Base-by-base conservation (phyloP, 305 asterid genomes). In the Salvia sclarea region DNA sequence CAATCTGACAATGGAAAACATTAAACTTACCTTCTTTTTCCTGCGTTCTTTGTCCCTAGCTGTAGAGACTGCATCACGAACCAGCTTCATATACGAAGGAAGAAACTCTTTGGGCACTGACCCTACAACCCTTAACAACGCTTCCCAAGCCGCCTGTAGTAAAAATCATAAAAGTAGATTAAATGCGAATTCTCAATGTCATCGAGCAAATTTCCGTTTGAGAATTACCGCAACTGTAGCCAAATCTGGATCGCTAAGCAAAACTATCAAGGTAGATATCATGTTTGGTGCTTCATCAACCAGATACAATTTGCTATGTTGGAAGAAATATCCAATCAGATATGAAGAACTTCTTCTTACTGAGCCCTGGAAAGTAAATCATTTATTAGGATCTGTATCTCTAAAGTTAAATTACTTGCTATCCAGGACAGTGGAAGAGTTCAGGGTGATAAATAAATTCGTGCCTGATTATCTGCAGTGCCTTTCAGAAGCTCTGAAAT, bases 41-140 rank as follows among this genome's bases (percentile, higher is more conserved):
- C 99, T 82, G 49, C 99, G 97, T 78, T 91, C 97, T 81, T 84
- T 94, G 71, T 94, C 97, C 79, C 95, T 78, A 62, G 99, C 84
- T 45, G 99, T 89, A 64, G 99, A 94, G 69, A 94, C 89, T n/a
- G 97, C 97, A 84, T 91, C 99, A 37, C 99, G 97, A 25, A 91
- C 99, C 72, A 94, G 83, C 80, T 94, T 94, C 83, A 94, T 85
- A 76, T 91, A 83, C 38, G 97, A 87, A 69, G 99, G 95, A 66
- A 87, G 95, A 78, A 82, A 84, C 80, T 94, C 99, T 78, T 91
- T 94, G 48, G 97, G 97, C 77, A 89, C 85, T 43, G 97, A 87
- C 67, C 83, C 77, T 50, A 85, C 81, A 74, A 94, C 99, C 79
- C 90, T 91, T 55, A 93, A 82, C 76, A 94, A 77, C 10, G 97